These are phyloP conservation scores for Lipomyces spencermartinsiae DNA, from an alignment of 805 yeast species.

Conservation along the genomic window DNA sequence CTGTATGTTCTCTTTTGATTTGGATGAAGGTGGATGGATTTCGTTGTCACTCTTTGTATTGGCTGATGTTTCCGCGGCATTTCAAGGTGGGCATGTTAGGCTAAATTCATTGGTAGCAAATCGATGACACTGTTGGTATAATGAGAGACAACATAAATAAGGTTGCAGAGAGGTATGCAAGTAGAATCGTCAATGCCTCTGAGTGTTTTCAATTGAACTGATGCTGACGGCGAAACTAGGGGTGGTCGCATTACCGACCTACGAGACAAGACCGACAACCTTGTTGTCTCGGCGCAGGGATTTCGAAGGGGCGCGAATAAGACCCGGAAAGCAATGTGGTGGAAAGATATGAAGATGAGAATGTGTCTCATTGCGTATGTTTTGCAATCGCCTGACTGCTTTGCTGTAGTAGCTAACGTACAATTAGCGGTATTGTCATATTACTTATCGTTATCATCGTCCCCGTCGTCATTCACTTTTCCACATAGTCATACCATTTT, in stretches of 20 bases:
- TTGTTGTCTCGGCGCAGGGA: constrained; percentile 91
- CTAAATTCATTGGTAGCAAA: constrained; percentile 60
- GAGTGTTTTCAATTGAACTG: background rate
- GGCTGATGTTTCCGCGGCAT: background rate
- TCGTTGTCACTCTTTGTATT: background rate
- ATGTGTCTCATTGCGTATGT: constrained; percentile 72
- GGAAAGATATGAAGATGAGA: constrained; percentile 97
- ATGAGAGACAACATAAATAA: constrained; percentile 97
- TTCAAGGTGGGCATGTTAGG: background rate
- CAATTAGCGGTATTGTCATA: constrained; percentile 68
- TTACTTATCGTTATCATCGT: constrained; percentile 86
- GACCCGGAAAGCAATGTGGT: constrained; percentile 99
- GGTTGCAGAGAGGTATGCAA: constrained; percentile 70
- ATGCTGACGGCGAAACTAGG: constrained; percentile 45
- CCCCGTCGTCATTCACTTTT: constrained; percentile 89
- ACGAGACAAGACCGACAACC: constrained; percentile 90
- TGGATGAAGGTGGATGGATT: constrained; percentile 42
- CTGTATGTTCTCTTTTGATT: constrained; percentile 58
- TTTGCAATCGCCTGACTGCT: background rate
- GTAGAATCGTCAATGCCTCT: background rate
- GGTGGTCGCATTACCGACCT: constrained; percentile 93
- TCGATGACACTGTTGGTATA: constrained; percentile 94
- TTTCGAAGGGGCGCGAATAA: constrained; percentile 96
- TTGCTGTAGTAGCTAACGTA: background rate
- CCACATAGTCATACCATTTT: constrained; percentile 21